Base-by-base conservation (phyloP, 768 basidiomycete genomes). In the Hydnomerulius pinastri region DNA sequence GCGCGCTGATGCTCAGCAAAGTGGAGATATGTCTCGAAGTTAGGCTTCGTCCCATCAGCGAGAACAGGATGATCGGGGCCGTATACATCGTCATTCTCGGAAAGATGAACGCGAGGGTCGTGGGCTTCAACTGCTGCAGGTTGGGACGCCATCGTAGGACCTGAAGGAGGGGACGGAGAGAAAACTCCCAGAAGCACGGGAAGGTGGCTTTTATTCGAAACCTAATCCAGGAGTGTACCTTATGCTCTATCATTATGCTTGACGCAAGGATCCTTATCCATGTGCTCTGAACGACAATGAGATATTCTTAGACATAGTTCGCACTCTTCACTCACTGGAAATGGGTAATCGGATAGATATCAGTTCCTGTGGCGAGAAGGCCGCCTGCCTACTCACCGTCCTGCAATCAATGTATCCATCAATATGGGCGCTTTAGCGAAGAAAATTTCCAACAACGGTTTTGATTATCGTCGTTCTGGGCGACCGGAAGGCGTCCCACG, bases 11-110 rank as follows among this genome's bases (percentile, higher is more conserved):
- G 65, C 15, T n/a, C 45, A 13, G 68, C 68, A 4, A 55, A 70
- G 51, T 59, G 54, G 40, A 68, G 59, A 33, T 70, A 68, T 0
- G 66, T 70, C 57, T 68, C 67, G 13, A 68, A 28, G 53, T 68
- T 68, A 0, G 68, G 67, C 5, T 44, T 17, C 8, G 58, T 37
- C 2, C 57, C 66, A 29, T 68, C 63, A 3, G n/a, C 36, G 29
- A 68, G 57, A 20, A 55, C 30, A 15, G 35, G 36, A 13, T 58
- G 50, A n/a, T 61, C 68, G 1, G 58, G 62, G 1, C 41, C 30
- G 23, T 35, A 10, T 21, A 30, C 2, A 2, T 49, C 57, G 1
- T 54, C 5, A 1, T 42, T 13, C 20, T 60, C 50, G 21, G 54
- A 17, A 6, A 45, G 13, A 9, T 54, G 54, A 17, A 50, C 53